These are phyloP conservation scores for Apiotrichum domesticum DNA, from an alignment of 1,284 basidiomycete genomes.

Conservation along the genomic window DNA sequence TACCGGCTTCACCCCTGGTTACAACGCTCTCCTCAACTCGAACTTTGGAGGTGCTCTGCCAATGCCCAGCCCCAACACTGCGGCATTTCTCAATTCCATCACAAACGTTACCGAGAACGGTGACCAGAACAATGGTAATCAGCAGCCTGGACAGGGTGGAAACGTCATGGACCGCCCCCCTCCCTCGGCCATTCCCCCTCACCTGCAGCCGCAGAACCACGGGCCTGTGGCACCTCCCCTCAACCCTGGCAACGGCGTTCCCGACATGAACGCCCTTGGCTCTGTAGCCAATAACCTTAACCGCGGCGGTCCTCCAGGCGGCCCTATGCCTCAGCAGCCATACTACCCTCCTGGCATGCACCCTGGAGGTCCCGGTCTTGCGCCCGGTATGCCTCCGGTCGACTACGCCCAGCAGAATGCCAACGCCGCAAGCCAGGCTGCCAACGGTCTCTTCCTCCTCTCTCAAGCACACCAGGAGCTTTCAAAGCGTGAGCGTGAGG, in stretches of 20 bases:
- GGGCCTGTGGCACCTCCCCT: constrained; percentile 21
- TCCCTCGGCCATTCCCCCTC: constrained; percentile 21
- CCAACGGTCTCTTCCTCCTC: constrained; percentile 87
- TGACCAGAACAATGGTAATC: constrained; percentile 14
- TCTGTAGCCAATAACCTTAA: constrained; percentile 57
- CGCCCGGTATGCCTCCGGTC: constrained; percentile 18
- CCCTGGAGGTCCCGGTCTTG: constrained; percentile 12
- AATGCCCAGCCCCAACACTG: constrained; percentile 80
- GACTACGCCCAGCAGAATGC: constrained; percentile 44
- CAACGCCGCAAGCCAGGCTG: constrained; percentile 53
- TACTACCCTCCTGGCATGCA: constrained; percentile 23
- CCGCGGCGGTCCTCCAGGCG: constrained; percentile 3
- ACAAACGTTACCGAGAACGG: constrained; percentile 55
- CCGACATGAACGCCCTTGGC: constrained; percentile 74
- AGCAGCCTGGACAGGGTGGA: background rate
- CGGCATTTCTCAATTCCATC: constrained; percentile 88
- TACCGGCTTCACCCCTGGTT: constrained; percentile 73
- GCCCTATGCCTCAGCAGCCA: constrained; percentile 1
- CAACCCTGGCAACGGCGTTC: constrained; percentile 22
- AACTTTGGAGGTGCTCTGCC: constrained; percentile 50
- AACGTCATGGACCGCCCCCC: constrained; percentile 14
- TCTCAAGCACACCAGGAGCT: constrained; percentile 92
- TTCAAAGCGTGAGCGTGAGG: constrained; percentile 79
- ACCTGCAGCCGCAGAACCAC: constrained; percentile 26
- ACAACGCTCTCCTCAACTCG: constrained; percentile 39